Conservation (phyloP, 176 grass and related monocot species). For the Rhynchospora breviuscula region DNA sequence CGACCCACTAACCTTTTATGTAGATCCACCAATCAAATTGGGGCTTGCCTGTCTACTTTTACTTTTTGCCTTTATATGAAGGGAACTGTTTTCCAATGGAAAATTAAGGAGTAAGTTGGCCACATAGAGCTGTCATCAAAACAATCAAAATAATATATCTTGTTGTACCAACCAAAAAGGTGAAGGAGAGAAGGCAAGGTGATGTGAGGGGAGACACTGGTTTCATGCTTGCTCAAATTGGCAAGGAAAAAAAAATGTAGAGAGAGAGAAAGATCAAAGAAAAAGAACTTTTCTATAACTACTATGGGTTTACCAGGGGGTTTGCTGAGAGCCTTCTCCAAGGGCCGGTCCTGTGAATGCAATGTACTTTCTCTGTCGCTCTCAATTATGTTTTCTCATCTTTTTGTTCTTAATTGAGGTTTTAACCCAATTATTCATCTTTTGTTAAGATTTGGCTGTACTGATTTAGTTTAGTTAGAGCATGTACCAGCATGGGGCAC, state of each 20-base stretch:
- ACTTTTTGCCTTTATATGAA: conserved; percentile 33
- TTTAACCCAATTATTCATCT: background rate
- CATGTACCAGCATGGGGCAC: background rate
- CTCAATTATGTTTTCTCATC: background rate
- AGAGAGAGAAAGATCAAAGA: conserved; percentile 8
- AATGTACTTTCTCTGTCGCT: background rate
- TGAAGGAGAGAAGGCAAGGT: background rate
- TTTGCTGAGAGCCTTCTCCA: conserved; percentile 63
- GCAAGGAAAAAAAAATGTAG: background rate
- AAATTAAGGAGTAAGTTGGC: conserved; percentile 13
- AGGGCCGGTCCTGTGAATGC: conserved; percentile 36
- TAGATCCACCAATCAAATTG: conserved; percentile 64
- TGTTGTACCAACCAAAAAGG: background rate
- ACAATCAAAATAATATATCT: conserved; percentile 9
- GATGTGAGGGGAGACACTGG: conserved; percentile 4
- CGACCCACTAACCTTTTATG: conserved; percentile 20
- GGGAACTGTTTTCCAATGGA: background rate
- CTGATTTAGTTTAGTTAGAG: background rate
- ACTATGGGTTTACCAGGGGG: conserved; percentile 74
- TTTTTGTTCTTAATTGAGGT: background rate
- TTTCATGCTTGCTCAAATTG: conserved; percentile 11
- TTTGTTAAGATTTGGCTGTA: background rate
- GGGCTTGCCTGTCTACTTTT: conserved; percentile 31
- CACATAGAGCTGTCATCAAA: conserved; percentile 29
- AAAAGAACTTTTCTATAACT: background rate